Base-by-base conservation (phyloP, 306 rosid species). In the Parietaria judaica region DNA sequence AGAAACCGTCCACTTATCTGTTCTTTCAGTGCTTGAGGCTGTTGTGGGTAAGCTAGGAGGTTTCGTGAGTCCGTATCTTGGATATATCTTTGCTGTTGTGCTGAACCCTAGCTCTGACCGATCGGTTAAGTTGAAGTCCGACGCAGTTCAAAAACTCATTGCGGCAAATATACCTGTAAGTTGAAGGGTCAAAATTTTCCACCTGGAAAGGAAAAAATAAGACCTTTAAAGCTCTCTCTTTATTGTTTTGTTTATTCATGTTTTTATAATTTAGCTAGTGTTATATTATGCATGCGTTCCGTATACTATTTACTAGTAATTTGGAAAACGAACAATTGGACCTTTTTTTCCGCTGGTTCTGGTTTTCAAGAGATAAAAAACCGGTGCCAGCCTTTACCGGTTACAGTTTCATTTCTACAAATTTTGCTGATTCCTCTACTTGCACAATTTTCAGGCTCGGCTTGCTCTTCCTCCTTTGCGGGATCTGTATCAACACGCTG, bases 141-240 rank as follows among this genome's bases (percentile, higher is more conserved):
- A 71, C 61, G 72, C 78, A 60, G 81, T 88, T 31, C 83, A 86
- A 12, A 81, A 72, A 71, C 89, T 91, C 58, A 61, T 91, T 60
- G 78, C 81, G 4, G 92, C 79, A 78, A 91, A 79, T 67, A 81
- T 88, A 69, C 89, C 89, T 36, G 98, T 88, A 78, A 83, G 98
- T 23, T 23, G 31, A 23, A 23, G 31, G 31, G 31, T 23, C 31
- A 23, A 23, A 23, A 23, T 23, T 23, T 23, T 23, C 31, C 31
- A 23, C 31, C 31, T 23, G 31, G 31, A 23, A 23, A 23, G 31
- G 31, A 23, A 23, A 23, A 23, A 23, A 23, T 23, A 23, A 23
- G 31, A 23, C 31, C 31, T 23, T 23, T 23, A 23, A 23, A 23
- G 31, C 31, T 23, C 31, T 23, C 31, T 23, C 31, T 23, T 23